Base-by-base conservation (phyloP, 2,329 filamentous ascomycete genomes). In the Beauveria sp. region DNA sequence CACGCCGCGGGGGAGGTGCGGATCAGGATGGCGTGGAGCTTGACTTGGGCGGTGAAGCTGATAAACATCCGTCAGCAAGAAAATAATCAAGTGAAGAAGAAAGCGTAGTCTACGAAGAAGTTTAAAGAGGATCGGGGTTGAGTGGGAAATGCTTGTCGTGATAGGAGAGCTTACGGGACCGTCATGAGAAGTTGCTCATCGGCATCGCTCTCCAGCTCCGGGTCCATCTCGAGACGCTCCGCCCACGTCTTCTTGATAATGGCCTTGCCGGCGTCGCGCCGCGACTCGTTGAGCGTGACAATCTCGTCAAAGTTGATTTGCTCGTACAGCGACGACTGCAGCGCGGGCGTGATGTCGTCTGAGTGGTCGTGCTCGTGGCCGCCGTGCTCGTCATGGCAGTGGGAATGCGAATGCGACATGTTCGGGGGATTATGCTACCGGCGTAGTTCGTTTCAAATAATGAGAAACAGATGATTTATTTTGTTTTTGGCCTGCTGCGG, bases 181-280 rank as follows among this genome's bases (percentile, higher is more conserved):
- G 88, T 87, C 81, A 99, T 91, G 61, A 99, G 78, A n/a, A 99
- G 75, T 77, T 99, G 92, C 78, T 96, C 92, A 72, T 97, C 94
- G 0, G 88, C 86, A 71, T 96, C 90, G 70, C 91, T 96, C 68
- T 83, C 84, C 34, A 99, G 81, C 75, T 96, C 89, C 0, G 92
- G 91, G 67, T 85, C 77, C 3, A 81, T 73, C 18, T 84, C 74
- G 63, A 97, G 74, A 60, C 94, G 81, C 75, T 97, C 88, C 6
- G 84, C 83, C 92, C 92, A 99, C 61, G 92, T 91, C 80, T 99
- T 99, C 76, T 91, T 86, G 41, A 96, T 84, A 34, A 97, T 83
- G 1, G 83, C 84, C 66, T 84, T 83, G 20, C 92, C 94, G 0
- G 86, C 83, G 62, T 86, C 84, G 8, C 85, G 77, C 16, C 76